Conservation (phyloP, 257 asterid species). For the Ilex asprella region DNA sequence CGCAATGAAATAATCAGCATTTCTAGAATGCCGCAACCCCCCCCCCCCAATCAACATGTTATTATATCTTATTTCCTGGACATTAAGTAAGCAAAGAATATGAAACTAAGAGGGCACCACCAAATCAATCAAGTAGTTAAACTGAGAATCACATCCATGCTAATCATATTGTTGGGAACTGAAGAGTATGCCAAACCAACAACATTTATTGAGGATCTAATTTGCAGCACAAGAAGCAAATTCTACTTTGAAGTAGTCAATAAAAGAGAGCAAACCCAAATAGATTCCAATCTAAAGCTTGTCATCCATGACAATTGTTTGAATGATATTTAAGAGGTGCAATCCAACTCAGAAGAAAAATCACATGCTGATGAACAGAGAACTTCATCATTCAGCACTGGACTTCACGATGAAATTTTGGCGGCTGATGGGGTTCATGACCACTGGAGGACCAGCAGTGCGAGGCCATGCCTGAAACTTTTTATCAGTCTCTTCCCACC, state of each 20-base stretch:
- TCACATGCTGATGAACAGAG: not conserved
- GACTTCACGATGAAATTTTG: slow-evolving; percentile 82
- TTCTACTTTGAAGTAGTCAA: not conserved
- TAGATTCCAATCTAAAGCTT: not conserved
- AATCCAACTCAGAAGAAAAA: slow-evolving; percentile 1
- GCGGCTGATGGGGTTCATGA: slow-evolving; percentile 96
- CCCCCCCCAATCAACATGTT: too few species aligned
- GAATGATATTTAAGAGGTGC: not conserved
- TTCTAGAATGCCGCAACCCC: too few species aligned
- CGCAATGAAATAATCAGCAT: too few species aligned
- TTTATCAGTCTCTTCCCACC: slow-evolving; percentile 82
- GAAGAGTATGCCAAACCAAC: too few species aligned
- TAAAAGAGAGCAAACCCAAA: not conserved
- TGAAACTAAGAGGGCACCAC: too few species aligned
- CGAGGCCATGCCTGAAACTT: slow-evolving; percentile 98
- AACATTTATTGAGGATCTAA: too few species aligned
- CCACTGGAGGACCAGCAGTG: slow-evolving; percentile 95
- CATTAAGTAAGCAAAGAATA: too few species aligned
- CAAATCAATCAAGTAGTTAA: too few species aligned
- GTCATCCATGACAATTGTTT: too few species aligned
- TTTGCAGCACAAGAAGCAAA: not conserved
- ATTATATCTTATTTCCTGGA: too few species aligned
- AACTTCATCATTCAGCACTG: slow-evolving; percentile 31
- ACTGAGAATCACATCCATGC: too few species aligned
- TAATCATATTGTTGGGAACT: too few species aligned